Base-by-base conservation (phyloP, 2,329 filamentous ascomycete genomes). In the Pseudogymnoascus sp. region DNA sequence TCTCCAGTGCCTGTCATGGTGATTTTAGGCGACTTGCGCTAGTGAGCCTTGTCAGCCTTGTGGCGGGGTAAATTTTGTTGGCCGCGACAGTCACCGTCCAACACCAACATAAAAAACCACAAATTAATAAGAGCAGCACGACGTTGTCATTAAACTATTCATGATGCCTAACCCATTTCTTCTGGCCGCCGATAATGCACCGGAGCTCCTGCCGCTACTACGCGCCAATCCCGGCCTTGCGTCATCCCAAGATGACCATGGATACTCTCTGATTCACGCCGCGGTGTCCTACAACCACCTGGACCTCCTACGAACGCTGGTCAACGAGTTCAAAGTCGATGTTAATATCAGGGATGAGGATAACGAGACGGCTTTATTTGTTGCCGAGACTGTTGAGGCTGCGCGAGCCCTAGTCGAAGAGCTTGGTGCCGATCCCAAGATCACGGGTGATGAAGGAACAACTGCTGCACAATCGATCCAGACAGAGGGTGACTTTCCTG, bases 241-340 rank as follows among this genome's bases (percentile, higher is more conserved):
- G 61, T 83, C 86, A 2, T 78, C 82, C 60, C 90, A 96, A 76
- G 94, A 99, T 74, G 86, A 88, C 64, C 89, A 97, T 71, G 94
- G 94, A 70, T 99, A 99, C 78, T 96, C 92, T 55, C 85, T 97
- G 27, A 79, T 97, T 58, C 94, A 99, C 75, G 94, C 94, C 60
- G 91, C 93, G 13, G 87, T 90, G 15, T 97, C 92, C 68, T 99
- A 97, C 80, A 89, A 88, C 72, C 92, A 97, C 72, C 77, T 90
- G 36, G 84, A 89, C 61, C 85, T 99, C 13, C 82, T 97, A 13
- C 87, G 89, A 64, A 75, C 84, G 0, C 82, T 99, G 5, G 80
- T 96, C 29, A 79, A 79, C 55, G 89, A 93, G 35, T 90, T 92
- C 75, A 76, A 85, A 10, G 92, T 93, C 25, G 79, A 92, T 64